phyloP scores from a whole-genome alignment of 2,329 filamentous ascomycete genomes.

The Paracoccidioides brasiliensis region DNA sequence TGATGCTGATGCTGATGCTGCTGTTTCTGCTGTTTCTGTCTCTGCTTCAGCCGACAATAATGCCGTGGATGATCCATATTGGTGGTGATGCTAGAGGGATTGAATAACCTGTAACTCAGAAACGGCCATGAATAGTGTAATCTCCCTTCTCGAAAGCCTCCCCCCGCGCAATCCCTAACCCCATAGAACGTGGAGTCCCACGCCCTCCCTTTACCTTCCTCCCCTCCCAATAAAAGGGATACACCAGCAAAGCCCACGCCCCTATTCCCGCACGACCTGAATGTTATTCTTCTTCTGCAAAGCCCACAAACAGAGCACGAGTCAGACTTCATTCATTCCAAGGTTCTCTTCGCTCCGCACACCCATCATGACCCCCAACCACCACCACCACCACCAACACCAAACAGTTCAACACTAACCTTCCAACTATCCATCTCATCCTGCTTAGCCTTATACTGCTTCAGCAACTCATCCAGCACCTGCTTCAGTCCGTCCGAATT shows the following conservation, averaged over 20 bases:
- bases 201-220: background rate
- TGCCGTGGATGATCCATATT: too few species aligned
- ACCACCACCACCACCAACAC: background rate
- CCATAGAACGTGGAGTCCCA: too few species aligned
- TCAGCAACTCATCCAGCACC: constrained; percentile 84
- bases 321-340: background rate
- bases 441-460: constrained; percentile 92
- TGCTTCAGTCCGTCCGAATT: constrained; percentile 91
- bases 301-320: background rate
- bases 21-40: too few species aligned
- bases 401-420: constrained; percentile 41
- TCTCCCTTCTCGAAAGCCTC: too few species aligned
- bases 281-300: constrained; percentile 28
- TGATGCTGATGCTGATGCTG: background rate
- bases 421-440: constrained; percentile 97
- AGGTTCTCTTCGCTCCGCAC: too few species aligned
- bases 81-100: too few species aligned
- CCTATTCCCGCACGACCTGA: constrained; percentile 26
- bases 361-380: background rate
- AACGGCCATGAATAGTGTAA: too few species aligned
- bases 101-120: too few species aligned
- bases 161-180: too few species aligned
- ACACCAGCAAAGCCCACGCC: background rate
- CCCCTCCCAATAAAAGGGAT: background rate
- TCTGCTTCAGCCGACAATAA: too few species aligned